These are phyloP conservation scores for Claviceps lovelessii DNA, from an alignment of 2,329 filamentous ascomycete genomes.

Conservation along the genomic window DNA sequence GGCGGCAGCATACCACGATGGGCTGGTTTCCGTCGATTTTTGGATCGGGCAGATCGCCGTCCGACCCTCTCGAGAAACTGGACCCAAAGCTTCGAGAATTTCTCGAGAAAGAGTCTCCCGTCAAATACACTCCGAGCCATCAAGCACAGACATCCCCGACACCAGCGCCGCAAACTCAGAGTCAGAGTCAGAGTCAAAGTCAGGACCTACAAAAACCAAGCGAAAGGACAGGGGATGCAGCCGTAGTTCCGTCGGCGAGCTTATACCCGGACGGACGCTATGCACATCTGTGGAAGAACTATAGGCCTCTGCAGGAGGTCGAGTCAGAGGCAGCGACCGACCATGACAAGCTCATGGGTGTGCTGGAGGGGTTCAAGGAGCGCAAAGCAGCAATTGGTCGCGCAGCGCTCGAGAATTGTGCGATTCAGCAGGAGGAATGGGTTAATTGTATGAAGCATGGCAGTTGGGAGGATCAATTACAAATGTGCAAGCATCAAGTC, in stretches of 20 bases:
- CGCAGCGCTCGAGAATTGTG: slow-evolving; percentile 86
- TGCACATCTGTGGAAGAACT: slow-evolving; percentile 86
- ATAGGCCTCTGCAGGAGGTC: slow-evolving; percentile 57
- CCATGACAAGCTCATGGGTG: slow-evolving; percentile 64
- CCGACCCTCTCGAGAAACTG: slow-evolving; percentile 54
- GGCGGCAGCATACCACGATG: slow-evolving; percentile 24
- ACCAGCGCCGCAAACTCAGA: slow-evolving; percentile 5
- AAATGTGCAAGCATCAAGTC: slow-evolving; percentile 69
- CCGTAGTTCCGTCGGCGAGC: slow-evolving; percentile 33
- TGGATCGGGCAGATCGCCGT: slow-evolving; percentile 28
- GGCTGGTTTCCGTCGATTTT: slow-evolving; percentile 44
- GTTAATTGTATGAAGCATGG: slow-evolving; percentile 69
- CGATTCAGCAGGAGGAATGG: slow-evolving; percentile 70
- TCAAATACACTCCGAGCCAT: slow-evolving; percentile 41
- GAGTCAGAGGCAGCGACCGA: slow-evolving; percentile 58
- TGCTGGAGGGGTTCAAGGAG: slow-evolving; percentile 73
- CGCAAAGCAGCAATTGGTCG: slow-evolving; percentile 63
- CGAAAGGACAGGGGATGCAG: slow-evolving; percentile 7
- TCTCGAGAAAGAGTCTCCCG: slow-evolving; percentile 66
- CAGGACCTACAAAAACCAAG: slow-evolving; percentile 8
- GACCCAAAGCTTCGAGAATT: slow-evolving; percentile 76
- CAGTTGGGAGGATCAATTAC: slow-evolving; percentile 51
- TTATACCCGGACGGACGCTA: slow-evolving; percentile 48
- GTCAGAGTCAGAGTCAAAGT: slow-evolving; percentile 2
- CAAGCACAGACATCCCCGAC: slow-evolving; percentile 11